phyloP scores from a whole-genome alignment of 768 basidiomycete genomes.

The Suillus variegatus region DNA sequence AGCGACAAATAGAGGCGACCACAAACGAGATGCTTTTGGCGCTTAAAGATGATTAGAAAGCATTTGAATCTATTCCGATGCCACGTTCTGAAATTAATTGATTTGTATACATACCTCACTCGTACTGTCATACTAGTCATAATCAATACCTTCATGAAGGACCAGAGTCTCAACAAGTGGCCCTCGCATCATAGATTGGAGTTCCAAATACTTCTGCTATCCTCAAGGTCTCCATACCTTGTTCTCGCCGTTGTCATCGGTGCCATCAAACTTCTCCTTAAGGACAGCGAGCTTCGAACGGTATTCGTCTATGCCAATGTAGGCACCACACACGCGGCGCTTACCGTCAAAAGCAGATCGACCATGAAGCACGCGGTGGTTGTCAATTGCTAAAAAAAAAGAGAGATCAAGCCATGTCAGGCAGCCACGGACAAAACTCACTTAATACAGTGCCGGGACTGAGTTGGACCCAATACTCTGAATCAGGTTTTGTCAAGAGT shows the following conservation, averaged over 20 bases:
- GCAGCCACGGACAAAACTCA: constrained; percentile 37
- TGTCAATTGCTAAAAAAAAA: constrained; percentile 69
- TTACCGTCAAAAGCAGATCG: constrained; percentile 88
- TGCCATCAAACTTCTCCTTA: constrained; percentile 53
- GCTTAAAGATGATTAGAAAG: background rate
- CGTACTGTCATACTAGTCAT: background rate
- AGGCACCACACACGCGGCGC: constrained; percentile 94
- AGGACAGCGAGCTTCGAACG: constrained; percentile 74
- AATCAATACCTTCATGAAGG: background rate
- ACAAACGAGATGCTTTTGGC: background rate
- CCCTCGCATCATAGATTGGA: constrained; percentile 42
- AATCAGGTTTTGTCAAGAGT: constrained; percentile 74
- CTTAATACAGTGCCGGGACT: constrained; percentile 83
- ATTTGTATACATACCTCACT: background rate
- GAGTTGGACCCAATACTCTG: constrained; percentile 93
- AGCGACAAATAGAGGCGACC: background rate
- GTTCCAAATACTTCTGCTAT: constrained; percentile 61
- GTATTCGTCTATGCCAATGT: constrained; percentile 91
- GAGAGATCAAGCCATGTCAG: background rate
- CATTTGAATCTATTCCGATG: background rate
- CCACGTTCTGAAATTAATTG: background rate
- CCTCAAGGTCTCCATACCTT: constrained; percentile 11
- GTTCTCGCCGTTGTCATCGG: constrained; percentile 16
- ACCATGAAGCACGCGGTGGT: constrained; percentile 92
- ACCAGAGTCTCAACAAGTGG: background rate